Evolutionary conservation across 345 rosid genomes (phyloP), one percentile per base, ranked within the genome.

Genomic region (Ceriops decandra): DNA sequence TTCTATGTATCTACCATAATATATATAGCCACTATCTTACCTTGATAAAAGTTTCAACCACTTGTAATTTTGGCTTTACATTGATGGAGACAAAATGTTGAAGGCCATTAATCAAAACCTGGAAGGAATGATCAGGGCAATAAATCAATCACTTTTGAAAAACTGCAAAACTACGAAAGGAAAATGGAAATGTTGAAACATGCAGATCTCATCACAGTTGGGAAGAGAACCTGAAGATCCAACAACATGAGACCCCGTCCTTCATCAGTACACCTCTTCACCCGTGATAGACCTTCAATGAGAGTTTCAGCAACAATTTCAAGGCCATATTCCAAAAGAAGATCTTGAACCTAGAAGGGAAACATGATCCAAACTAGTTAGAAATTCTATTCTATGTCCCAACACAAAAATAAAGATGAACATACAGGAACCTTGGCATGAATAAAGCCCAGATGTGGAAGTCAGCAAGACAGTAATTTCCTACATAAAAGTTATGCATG

Each of bases 161-260:
- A 56, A 52, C 31, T 1, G 66, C 60, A 69, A 59, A 58, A 53
- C 30, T 52, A 56, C 33, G 7, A 46, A 32, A 27, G 51, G 30
- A 31, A 6, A 36, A n/a, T 3, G 53, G 52, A 66, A 62, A 71
- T n/a, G 10, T 22, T 32, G 28, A 54, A n/a, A 38, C 46, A 60
- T 3, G 9, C 46, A 63, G 53, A 58, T 49, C 19, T 16, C 24
- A 33, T 53, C 47, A n/a, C 13, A 42, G 22, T 27, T 61, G 7
- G 27, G 65, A 65, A 70, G 52, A 36, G 49, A 52, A 95, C 99
- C 98, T 95, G 99, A 75, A 86, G 82, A 85, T 92, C 99, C 71
- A 95, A 76, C 47, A 89, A 90, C 99, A 95, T 90, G 76, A 92
- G 91, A 81, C 85, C 97, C 52, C 98, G 86, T 71, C 99, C 99